A percentile compares a stretch with the other conserved stretches of the same genome.
phyloP scores from a whole-genome alignment of 1,139 yeast genomes.

The Yamadazyma trypodendri region DNA sequence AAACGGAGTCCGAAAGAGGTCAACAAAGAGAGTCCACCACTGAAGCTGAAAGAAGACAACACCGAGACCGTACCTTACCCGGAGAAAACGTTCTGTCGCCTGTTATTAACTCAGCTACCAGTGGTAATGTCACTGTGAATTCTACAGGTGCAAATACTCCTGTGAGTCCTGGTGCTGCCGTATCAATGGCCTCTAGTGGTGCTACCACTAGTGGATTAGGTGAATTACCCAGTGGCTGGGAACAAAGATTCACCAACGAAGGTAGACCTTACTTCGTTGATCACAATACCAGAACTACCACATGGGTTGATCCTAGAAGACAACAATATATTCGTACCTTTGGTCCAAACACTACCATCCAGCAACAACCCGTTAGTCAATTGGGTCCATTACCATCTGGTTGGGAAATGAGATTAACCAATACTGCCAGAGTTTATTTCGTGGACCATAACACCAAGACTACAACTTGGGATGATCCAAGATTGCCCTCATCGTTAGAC shows the following conservation, averaged over 20 bases:
- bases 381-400: constrained; percentile 98
- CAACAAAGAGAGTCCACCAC: constrained; percentile 60
- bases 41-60: constrained; percentile 87
- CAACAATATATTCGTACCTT: constrained; percentile 97
- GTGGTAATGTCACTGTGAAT: constrained; percentile 47
- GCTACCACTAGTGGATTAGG: constrained; percentile 96
- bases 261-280: constrained; percentile 98
- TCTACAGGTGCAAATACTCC: constrained; percentile 47
- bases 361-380: constrained; percentile 98
- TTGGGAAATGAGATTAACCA: constrained; percentile 99
- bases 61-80: constrained; percentile 86
- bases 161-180: constrained; percentile 69
- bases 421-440: constrained; percentile 96
- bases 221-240: constrained; percentile 98
- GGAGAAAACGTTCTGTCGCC: constrained; percentile 53
- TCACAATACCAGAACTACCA: constrained; percentile 96
- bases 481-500: constrained; percentile 93
- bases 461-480: constrained; percentile 99
- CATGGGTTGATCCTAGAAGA: constrained; percentile 99
- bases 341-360: constrained; percentile 86
- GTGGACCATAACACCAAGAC: constrained; percentile 99
- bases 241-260: constrained; percentile 95
- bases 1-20: constrained; percentile 65
- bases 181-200: constrained; percentile 81
- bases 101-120: constrained; percentile 28